Conservation (phyloP, 208 protist genomes). For the Endotrypanum monterogeii region DNA sequence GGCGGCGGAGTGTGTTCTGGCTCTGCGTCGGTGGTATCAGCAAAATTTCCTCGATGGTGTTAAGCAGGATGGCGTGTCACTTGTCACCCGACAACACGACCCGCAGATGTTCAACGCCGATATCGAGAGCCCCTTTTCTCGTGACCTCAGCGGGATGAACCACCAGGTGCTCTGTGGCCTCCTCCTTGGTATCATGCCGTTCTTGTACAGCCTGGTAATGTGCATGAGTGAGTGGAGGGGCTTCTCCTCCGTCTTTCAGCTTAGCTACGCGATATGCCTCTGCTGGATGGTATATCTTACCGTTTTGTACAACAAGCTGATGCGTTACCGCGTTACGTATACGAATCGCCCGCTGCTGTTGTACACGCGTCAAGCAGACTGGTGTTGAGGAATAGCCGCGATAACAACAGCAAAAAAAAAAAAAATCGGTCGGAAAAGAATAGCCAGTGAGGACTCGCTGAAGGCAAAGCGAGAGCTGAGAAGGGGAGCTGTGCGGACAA, state of each 20-base stretch:
- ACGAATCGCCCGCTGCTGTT: slow-evolving; percentile 72
- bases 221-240: slow-evolving; percentile 18
- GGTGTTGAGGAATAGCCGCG: slow-evolving; percentile 22
- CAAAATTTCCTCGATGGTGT: slow-evolving; percentile 84
- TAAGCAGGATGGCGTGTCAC: slow-evolving; percentile 79
- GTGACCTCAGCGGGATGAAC: slow-evolving; percentile 70
- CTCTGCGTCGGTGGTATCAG: slow-evolving; percentile 66
- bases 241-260: slow-evolving; percentile 24
- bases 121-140: slow-evolving; percentile 70
- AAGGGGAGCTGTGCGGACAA: background rate
- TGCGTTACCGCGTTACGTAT: slow-evolving; percentile 57
- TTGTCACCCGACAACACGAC: slow-evolving; percentile 76
- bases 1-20: slow-evolving; percentile 35
- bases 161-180: slow-evolving; percentile 53
- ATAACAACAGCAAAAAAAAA: background rate
- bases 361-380: slow-evolving; percentile 30
- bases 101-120: slow-evolving; percentile 49
- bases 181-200: slow-evolving; percentile 33
- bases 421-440: background rate
- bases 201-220: slow-evolving; percentile 45
- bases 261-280: slow-evolving; percentile 33
- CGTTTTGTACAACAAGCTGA: slow-evolving; percentile 42
- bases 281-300: slow-evolving; percentile 51
- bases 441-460: background rate
- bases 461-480: too few relatives aligned